These are phyloP conservation scores for Ulmus americana DNA, from an alignment of 331 rosid species.

Conservation along the genomic window DNA sequence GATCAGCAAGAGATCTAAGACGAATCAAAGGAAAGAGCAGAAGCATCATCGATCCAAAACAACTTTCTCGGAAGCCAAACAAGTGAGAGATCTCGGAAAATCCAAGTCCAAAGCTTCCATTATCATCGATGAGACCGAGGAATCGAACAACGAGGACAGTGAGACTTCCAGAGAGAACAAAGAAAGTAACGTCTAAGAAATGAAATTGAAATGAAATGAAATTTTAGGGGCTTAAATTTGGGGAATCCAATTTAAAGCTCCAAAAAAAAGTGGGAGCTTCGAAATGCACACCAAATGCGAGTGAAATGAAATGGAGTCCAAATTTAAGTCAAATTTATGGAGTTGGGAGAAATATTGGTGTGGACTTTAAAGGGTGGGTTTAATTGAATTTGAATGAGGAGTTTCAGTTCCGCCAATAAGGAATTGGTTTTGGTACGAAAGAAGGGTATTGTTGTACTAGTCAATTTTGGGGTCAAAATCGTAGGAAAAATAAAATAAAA, in stretches of 20 bases:
- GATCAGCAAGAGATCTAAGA: slow-evolving; percentile 33
- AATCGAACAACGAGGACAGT: slow-evolving; percentile 25
- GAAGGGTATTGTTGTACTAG: neutral
- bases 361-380: slow-evolving; percentile 28
- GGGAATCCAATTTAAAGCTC: slow-evolving; percentile 19
- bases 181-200: slow-evolving; percentile 35
- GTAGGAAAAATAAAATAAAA: slow-evolving; percentile 11
- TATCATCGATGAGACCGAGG: slow-evolving; percentile 51
- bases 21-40: neutral
- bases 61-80: neutral
- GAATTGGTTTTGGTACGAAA: slow-evolving; percentile 10
- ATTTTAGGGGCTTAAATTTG: slow-evolving; percentile 25
- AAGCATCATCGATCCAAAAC: slow-evolving; percentile 10
- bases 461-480: slow-evolving; percentile 38
- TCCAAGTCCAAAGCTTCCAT: slow-evolving; percentile 35
- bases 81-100: slow-evolving; percentile 16
- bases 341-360: slow-evolving; percentile 19
- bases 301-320: slow-evolving; percentile 24
- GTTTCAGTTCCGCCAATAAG: slow-evolving; percentile 49
- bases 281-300: slow-evolving; percentile 22
- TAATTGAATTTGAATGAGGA: slow-evolving; percentile 34
- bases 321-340: slow-evolving; percentile 14
- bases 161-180: slow-evolving; percentile 17
- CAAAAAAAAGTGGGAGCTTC: neutral
- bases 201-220: slow-evolving; percentile 35